Percentiles rank a stretch among this genome's conserved stretches.
Evolutionary conservation across 441 rosid species (phyloP).

Genomic region (Eruca vesicaria): DNA sequence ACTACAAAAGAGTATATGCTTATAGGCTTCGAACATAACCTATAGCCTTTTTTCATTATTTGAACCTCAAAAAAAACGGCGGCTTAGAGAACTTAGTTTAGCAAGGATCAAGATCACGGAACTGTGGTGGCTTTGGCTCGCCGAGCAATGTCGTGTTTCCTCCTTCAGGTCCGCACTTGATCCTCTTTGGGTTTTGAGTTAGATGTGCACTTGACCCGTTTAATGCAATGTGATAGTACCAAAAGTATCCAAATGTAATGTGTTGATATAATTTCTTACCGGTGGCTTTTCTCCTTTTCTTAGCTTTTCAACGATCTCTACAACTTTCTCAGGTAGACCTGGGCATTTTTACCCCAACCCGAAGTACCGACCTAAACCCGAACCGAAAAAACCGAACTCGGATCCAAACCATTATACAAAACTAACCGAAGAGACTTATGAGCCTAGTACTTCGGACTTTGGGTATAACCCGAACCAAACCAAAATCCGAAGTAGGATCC

Average conservation of each 20-base stretch:
- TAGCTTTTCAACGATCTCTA: slow-evolving; percentile 87
- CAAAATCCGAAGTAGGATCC: too few species aligned
- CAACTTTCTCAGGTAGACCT: slow-evolving; percentile 79
- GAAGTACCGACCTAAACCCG: too few species aligned
- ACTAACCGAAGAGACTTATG: too few species aligned
- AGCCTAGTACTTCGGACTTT: too few species aligned
- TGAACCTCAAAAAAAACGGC: slow-evolving; percentile 3
- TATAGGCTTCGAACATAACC: slow-evolving; percentile 12
- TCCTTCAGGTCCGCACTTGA: slow-evolving; percentile 89
- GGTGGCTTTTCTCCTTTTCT: slow-evolving; percentile 90
- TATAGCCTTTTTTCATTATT: slow-evolving; percentile 15
- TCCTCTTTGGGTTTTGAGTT: slow-evolving; percentile 66
- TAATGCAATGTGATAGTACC: neutral
- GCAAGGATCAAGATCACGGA: slow-evolving; percentile 95
- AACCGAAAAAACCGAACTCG: too few species aligned
- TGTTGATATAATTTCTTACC: slow-evolving; percentile 46
- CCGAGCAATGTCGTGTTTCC: slow-evolving; percentile 75
- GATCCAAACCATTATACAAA: too few species aligned
- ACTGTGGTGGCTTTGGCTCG: slow-evolving; percentile 86
- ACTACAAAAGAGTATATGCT: slow-evolving; percentile 17
- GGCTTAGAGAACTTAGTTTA: slow-evolving; percentile 35
- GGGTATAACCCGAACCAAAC: too few species aligned
- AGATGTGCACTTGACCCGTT: neutral
- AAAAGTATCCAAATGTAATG: neutral
- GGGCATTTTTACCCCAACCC: too few species aligned